Conservation (phyloP, 768 basidiomycete species). For the Arthromyces matolae region DNA sequence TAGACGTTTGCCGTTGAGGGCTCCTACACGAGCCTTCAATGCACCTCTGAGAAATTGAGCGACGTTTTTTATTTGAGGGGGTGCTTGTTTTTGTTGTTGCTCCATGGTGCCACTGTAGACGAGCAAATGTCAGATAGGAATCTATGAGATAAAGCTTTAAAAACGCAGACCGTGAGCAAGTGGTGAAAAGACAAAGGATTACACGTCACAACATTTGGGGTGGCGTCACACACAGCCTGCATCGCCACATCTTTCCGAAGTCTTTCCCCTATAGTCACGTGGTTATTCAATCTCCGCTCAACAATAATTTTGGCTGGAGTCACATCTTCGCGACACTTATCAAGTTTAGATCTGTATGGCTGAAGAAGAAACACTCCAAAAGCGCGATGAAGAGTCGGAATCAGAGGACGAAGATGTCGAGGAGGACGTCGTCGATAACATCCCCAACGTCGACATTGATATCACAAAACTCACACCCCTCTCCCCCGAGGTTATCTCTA, state of each 20-base stretch:
- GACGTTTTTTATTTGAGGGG: conserved; percentile 75
- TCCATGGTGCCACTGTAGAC: conserved; percentile 38
- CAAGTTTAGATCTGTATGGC: too few relatives aligned
- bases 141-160: conserved; percentile 16
- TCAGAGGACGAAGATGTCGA: conserved; percentile 74
- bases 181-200: conserved; percentile 2
- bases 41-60: conserved; percentile 86
- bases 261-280: too few relatives aligned
- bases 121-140: not conserved
- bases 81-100: conserved; percentile 76
- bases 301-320: too few relatives aligned
- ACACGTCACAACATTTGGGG: conserved; percentile 15
- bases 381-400: conserved; percentile 59
- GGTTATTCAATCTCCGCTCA: too few relatives aligned
- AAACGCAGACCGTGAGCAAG: too few relatives aligned
- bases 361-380: conserved; percentile 63
- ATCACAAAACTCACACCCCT: conserved; percentile 79
- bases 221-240: conserved; percentile 6
- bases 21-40: conserved; percentile 85
- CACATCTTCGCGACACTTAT: too few relatives aligned
- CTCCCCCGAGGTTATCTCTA: conserved; percentile 86
- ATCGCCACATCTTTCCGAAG: conserved; percentile 11
- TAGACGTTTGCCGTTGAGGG: conserved; percentile 88
- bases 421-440: conserved; percentile 46
- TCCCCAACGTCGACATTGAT: conserved; percentile 76